Evolutionary conservation across 257 asterid genomes (phyloP).

Genomic region (Galeopsis tetrahit): DNA sequence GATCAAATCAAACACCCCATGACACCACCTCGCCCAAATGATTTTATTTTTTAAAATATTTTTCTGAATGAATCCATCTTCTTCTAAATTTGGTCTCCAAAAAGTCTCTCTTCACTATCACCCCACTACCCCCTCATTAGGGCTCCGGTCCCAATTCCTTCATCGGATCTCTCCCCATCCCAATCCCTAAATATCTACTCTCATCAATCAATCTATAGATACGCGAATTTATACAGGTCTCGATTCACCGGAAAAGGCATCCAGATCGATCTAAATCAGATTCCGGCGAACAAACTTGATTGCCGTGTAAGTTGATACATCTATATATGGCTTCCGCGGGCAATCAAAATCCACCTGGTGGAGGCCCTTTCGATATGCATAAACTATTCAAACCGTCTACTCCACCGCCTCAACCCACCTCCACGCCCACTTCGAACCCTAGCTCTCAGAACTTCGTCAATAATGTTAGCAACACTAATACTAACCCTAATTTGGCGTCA

Average conservation of each 20-base stretch:
- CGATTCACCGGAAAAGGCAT: conserved; percentile 21
- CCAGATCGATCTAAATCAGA: conserved; percentile 31
- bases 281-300: conserved; percentile 1
- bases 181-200: neutral
- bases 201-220: conserved; percentile 23
- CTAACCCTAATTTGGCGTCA: conserved; percentile 54
- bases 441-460: conserved; percentile 54
- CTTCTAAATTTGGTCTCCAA: conserved; percentile 36
- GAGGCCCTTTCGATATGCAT: conserved; percentile 76
- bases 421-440: conserved; percentile 46
- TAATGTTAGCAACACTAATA: conserved; percentile 27
- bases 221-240: conserved; percentile 18
- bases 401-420: conserved; percentile 40
- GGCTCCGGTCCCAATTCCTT: conserved; percentile 34
- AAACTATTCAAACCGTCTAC: conserved; percentile 69
- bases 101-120: conserved; percentile 40
- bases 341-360: conserved; percentile 74
- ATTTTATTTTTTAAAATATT: no score
- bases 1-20: conserved; percentile 3
- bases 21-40: neutral
- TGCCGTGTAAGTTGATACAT: conserved; percentile 9
- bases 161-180: conserved; percentile 37
- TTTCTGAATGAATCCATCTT: conserved; percentile 27
- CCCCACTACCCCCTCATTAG: conserved; percentile 22
- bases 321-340: conserved; percentile 75